phyloP scores from a whole-genome alignment of 169 alveolate genomes.

The Plasmodium yoelii region DNA sequence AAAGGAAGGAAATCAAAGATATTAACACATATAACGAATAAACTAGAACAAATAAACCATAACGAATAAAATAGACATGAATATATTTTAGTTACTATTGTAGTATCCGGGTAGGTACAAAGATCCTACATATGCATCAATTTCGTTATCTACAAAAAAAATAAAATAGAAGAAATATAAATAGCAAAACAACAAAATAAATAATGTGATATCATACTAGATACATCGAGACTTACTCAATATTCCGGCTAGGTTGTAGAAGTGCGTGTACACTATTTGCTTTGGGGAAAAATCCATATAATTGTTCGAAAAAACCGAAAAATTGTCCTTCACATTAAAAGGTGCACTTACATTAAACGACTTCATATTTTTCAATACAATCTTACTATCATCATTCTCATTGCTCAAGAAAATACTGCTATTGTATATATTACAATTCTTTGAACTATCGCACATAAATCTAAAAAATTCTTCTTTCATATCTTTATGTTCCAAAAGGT shows the following conservation, averaged over 20 bases:
- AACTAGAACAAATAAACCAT: neutral
- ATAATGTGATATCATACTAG: neutral
- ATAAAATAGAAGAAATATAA: slow-evolving; percentile 3
- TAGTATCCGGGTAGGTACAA: slow-evolving; percentile 50
- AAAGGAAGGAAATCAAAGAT: neutral
- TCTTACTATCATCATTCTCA: neutral
- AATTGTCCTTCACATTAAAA: slow-evolving; percentile 25
- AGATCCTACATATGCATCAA: slow-evolving; percentile 39
- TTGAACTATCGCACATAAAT: slow-evolving; percentile 27
- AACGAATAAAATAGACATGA: neutral
- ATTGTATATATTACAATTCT: slow-evolving; percentile 30
- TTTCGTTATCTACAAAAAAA: slow-evolving; percentile 41
- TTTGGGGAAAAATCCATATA: slow-evolving; percentile 2
- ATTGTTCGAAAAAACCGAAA: slow-evolving; percentile 13
- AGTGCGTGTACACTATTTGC: slow-evolving; percentile 23
- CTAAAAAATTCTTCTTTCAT: slow-evolving; percentile 32
- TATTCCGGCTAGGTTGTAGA: slow-evolving; percentile 34
- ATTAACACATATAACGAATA: neutral
- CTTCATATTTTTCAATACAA: no score
- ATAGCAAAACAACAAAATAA: neutral
- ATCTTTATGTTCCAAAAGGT: slow-evolving; percentile 19
- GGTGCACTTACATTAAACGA: neutral
- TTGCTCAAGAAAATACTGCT: neutral
- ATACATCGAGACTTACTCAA: slow-evolving; percentile 11
- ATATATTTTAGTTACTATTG: slow-evolving; percentile 31